Conservation (phyloP, 192 early-diverging fungal genomes). For the Podila horticola region DNA sequence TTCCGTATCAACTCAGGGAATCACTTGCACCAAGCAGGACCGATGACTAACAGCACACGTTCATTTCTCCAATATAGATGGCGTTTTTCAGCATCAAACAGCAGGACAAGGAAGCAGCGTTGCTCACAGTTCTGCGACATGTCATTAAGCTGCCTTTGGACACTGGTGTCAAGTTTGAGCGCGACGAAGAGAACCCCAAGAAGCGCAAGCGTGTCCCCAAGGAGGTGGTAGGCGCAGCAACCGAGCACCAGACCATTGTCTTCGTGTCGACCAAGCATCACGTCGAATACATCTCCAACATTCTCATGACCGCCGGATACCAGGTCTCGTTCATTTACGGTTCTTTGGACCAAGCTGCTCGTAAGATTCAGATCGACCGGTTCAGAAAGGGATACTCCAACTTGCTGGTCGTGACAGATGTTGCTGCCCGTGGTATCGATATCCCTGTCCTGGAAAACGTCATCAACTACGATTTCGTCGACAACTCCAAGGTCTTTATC, state of each 20-base stretch:
- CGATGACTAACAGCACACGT: too few species aligned
- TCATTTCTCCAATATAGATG: conserved; percentile 61
- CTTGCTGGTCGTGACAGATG: conserved; percentile 94
- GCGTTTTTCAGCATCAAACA: conserved; percentile 89
- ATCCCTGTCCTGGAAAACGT: conserved; percentile 97
- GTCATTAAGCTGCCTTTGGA: conserved; percentile 76
- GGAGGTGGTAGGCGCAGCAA: conserved; percentile 17
- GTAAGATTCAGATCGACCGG: conserved; percentile 85
- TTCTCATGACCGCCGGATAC: conserved; percentile 78
- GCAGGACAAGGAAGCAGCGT: conserved; percentile 89
- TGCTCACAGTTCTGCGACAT: conserved; percentile 84
- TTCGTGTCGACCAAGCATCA: conserved; percentile 98
- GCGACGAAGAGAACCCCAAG: conserved; percentile 49
- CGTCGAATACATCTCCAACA: conserved; percentile 90
- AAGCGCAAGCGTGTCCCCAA: conserved; percentile 54
- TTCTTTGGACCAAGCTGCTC: conserved; percentile 90
- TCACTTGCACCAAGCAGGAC: too few species aligned
- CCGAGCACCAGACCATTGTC: conserved; percentile 84
- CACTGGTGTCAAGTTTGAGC: conserved; percentile 54
- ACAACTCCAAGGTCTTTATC: conserved; percentile 93
- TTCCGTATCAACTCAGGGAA: not conserved
- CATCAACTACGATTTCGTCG: conserved; percentile 96
- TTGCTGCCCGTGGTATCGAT: conserved; percentile 99
- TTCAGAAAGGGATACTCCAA: conserved; percentile 86
- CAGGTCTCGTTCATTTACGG: conserved; percentile 92